These are phyloP conservation scores for Erodium moschatum DNA, from an alignment of 441 rosid genomes.

Conservation along the genomic window DNA sequence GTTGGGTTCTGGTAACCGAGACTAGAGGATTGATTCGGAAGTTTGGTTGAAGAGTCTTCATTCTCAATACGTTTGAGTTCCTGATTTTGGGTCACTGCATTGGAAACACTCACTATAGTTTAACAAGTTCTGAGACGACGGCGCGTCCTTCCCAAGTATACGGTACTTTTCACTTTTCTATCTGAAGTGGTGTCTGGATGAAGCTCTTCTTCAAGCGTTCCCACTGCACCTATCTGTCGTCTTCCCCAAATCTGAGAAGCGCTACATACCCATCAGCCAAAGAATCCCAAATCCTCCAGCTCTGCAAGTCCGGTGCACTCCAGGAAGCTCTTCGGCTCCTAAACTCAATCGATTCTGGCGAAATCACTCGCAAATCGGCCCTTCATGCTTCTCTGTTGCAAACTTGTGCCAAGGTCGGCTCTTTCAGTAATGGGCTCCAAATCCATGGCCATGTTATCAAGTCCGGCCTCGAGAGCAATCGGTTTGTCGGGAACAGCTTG, in stretches of 20 bases:
- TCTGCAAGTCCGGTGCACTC: conserved; percentile 26
- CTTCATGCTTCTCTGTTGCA: conserved; percentile 58
- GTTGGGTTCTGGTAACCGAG: too few species aligned
- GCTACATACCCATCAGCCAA: neutral
- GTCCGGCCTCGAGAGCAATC: conserved; percentile 59
- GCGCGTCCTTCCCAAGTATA: neutral
- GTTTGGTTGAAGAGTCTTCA: too few species aligned
- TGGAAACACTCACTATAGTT: too few species aligned
- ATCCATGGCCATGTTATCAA: conserved; percentile 57
- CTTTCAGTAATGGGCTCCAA: conserved; percentile 56
- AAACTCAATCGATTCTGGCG: conserved; percentile 30
- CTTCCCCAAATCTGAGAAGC: conserved; percentile 2
- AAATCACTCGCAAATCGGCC: conserved; percentile 36
- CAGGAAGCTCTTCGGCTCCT: conserved; percentile 43
- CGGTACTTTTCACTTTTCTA: too few species aligned
- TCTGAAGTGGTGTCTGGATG: too few species aligned
- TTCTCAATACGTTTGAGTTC: too few species aligned
- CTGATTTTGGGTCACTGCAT: too few species aligned
- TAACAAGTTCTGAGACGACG: neutral
- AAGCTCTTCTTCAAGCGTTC: conserved; percentile 2
- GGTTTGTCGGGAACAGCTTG: conserved; percentile 67
- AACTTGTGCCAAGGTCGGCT: conserved; percentile 43
- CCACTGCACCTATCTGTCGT: neutral
- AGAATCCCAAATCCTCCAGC: conserved; percentile 31
- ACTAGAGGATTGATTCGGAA: too few species aligned